These are phyloP conservation scores for Atractiella rhizophila DNA, from an alignment of 768 basidiomycete genomes.

Conservation along the genomic window DNA sequence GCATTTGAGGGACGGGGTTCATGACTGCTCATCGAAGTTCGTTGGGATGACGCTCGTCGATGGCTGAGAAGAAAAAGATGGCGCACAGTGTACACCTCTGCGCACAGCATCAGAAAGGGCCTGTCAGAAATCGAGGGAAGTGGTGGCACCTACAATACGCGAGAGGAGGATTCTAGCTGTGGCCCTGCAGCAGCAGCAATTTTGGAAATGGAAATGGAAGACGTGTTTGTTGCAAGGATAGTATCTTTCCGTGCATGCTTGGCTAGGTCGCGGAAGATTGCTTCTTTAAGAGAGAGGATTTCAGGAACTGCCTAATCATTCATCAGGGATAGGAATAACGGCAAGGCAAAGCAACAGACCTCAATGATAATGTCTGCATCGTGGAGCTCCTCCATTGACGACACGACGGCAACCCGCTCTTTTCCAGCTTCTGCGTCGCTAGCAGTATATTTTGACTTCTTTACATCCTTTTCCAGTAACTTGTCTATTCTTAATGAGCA, in stretches of 20 bases:
- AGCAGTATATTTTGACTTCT: constrained; percentile 44
- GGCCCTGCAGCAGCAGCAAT: constrained; percentile 59
- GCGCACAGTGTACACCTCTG: constrained; percentile 8
- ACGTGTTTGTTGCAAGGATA: constrained; percentile 78
- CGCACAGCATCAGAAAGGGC: background rate
- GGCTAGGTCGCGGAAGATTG: constrained; percentile 46
- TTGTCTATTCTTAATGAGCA: constrained; percentile 30
- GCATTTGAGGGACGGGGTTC: constrained; percentile 91
- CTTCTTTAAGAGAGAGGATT: constrained; percentile 46
- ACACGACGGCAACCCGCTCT: constrained; percentile 37
- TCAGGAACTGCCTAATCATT: constrained; percentile 55
- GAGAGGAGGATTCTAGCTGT: constrained; percentile 33
- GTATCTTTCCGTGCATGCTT: constrained; percentile 41
- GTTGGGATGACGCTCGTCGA: background rate
- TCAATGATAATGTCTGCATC: constrained; percentile 83
- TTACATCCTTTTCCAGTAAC: constrained; percentile 65
- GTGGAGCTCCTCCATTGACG: constrained; percentile 28
- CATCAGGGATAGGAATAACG: background rate
- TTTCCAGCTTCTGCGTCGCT: constrained; percentile 44
- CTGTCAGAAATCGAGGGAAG: background rate
- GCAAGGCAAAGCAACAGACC: constrained; percentile 25
- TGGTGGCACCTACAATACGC: constrained; percentile 29
- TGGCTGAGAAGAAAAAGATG: background rate
- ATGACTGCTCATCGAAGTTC: constrained; percentile 95
- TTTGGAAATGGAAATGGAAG: constrained; percentile 81